A percentile compares a stretch with the other conserved stretches of the same genome.
Conservation (phyloP, 73 alveolate species). For the Uronychia setigera region DNA sequence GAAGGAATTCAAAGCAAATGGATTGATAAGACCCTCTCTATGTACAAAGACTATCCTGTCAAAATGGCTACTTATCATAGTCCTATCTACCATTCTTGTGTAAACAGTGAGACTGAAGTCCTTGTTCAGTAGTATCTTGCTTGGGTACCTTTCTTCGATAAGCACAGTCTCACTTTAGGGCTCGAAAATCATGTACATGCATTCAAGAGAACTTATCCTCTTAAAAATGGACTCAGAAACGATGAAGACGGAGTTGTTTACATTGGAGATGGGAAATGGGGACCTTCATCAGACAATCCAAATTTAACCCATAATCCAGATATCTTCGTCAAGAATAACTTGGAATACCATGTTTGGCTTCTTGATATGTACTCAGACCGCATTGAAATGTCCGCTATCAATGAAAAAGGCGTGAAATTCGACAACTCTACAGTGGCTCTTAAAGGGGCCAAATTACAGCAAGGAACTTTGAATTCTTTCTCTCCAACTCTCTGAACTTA, state of each 20-base stretch:
- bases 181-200: constrained; percentile 25
- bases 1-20: constrained; percentile 22
- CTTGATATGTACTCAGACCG: background rate
- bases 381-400: background rate
- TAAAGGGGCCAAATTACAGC: too few relatives aligned
- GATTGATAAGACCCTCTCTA: constrained; percentile 10
- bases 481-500: too few relatives aligned
- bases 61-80: constrained; percentile 26
- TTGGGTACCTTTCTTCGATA: constrained; percentile 41
- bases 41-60: constrained; percentile 7
- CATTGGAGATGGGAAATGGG: constrained; percentile 43
- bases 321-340: background rate
- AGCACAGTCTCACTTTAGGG: constrained; percentile 12
- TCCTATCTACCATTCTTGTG: constrained; percentile 22
- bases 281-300: constrained; percentile 3
- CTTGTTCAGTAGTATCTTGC: background rate
- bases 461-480: too few relatives aligned
- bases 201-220: constrained; percentile 29
- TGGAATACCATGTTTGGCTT: background rate
- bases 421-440: background rate
- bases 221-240: background rate
- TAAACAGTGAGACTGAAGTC: background rate
- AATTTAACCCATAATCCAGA: background rate
- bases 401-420: background rate
- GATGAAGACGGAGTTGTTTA: constrained; percentile 6